Evolutionary conservation across 2,329 filamentous ascomycete species (phyloP).

Genomic region (Penicillium capsulatum): DNA sequence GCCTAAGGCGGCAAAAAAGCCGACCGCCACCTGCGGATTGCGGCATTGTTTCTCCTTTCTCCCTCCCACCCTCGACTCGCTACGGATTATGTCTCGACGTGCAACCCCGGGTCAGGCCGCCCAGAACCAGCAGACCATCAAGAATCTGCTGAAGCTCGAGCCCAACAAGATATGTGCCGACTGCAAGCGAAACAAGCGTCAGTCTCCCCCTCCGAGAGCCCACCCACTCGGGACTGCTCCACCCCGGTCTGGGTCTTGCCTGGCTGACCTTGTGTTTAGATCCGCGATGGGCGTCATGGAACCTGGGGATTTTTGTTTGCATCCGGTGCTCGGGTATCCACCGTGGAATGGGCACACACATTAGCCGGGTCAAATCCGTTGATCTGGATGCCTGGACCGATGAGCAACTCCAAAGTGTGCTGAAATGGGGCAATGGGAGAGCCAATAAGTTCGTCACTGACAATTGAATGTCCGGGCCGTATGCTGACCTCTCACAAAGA

Average conservation of each 20-base stretch:
- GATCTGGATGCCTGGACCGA: conserved; percentile 98
- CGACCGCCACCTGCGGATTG: conserved; percentile 30
- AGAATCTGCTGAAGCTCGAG: conserved; percentile 90
- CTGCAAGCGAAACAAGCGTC: conserved; percentile 98
- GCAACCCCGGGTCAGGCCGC: conserved; percentile 81
- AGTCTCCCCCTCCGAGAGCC: conserved; percentile 32
- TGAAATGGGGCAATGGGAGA: conserved; percentile 92
- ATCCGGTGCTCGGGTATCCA: conserved; percentile 98
- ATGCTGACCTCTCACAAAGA: conserved; percentile 32
- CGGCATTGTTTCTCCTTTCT: conserved; percentile 20
- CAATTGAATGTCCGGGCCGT: conserved; percentile 3
- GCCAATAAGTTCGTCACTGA: conserved; percentile 71
- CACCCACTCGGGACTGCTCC: conserved; percentile 11
- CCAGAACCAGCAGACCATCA: conserved; percentile 90
- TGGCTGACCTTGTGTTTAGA: conserved; percentile 51
- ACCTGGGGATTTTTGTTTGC: conserved; percentile 93
- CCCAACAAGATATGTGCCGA: conserved; percentile 95
- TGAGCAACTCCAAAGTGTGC: conserved; percentile 88
- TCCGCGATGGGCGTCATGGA: conserved; percentile 99
- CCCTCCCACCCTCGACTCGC: conserved; percentile 11
- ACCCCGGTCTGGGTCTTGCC: neutral
- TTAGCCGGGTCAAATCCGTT: conserved; percentile 95
- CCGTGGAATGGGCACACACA: conserved; percentile 97
- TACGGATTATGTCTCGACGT: conserved; percentile 37
- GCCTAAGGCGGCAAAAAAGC: conserved; percentile 26